phyloP scores from a whole-genome alignment of 371 early-diverging fungal genomes.

The Chytridium lagenaria region DNA sequence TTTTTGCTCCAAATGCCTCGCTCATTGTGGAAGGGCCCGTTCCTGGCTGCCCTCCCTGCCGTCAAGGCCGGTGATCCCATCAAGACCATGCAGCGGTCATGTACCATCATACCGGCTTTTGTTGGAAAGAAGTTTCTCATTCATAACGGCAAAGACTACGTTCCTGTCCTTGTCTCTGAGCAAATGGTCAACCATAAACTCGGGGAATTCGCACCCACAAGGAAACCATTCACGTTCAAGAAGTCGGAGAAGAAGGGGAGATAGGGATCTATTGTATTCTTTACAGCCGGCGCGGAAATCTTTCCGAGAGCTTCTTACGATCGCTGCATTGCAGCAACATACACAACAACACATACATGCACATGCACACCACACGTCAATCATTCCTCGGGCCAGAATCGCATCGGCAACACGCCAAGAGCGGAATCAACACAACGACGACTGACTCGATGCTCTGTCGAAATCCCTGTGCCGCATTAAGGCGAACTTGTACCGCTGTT shows the following conservation, averaged over 20 bases:
- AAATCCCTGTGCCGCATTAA: not conserved
- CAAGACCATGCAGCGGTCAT: slow-evolving; percentile 79
- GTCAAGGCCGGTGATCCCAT: slow-evolving; percentile 65
- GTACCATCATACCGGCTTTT: slow-evolving; percentile 92
- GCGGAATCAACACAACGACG: not conserved
- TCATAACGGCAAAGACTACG: slow-evolving; percentile 93
- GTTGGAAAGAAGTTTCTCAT: slow-evolving; percentile 91
- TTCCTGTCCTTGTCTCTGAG: slow-evolving; percentile 86
- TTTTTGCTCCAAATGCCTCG: slow-evolving; percentile 78
- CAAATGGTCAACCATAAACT: slow-evolving; percentile 97
- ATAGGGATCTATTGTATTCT: not conserved
- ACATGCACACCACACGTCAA: too few species aligned
- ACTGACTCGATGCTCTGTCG: not conserved
- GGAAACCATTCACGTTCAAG: slow-evolving; percentile 77
- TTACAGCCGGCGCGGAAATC: not conserved
- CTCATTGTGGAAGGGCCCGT: slow-evolving; percentile 96
- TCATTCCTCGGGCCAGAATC: not conserved
- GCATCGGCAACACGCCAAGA: not conserved
- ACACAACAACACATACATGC: not conserved
- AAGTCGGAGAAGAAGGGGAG: slow-evolving; percentile 87
- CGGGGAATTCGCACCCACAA: slow-evolving; percentile 92
- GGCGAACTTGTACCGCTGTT: too few species aligned
- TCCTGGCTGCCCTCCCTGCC: slow-evolving; percentile 79
- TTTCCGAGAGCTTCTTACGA: too few species aligned
- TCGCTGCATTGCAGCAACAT: not conserved